Base-by-base conservation (phyloP, 352 stramenopile species). In the Globisporangium nodosum region DNA sequence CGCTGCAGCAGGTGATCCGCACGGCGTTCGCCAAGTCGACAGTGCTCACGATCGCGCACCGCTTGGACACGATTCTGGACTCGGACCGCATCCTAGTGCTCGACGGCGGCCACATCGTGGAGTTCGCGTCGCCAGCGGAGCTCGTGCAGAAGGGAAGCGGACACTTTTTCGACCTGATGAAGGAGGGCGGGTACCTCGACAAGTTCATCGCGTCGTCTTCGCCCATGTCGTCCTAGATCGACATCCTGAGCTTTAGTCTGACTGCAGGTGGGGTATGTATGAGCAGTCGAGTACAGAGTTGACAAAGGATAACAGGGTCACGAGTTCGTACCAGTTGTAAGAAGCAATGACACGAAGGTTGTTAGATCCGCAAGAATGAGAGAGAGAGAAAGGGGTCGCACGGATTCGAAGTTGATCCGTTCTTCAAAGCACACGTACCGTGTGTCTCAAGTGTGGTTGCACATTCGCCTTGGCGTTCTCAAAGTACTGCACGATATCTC, bases 1-100 rank as follows among this genome's bases (percentile, higher is more conserved):
- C 43, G 16, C 59, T 93, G 37, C 82, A 94, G 56, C 49, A 68
- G 13, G 70, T 88, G 15, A 96, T 98, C 60, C 78, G 74, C 20
- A 64, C 64, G n/a, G 74, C 74, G 11, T 99, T 99, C 56, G 91
- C 79, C 16, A 43, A 43, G 3, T 42, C 37, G 37, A 42, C 37
- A 11, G 37, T 42, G 37, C 37, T 42, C 37, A 42, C 37, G 37
- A 42, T 42, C 37, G 37, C 37, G 37, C 37, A 42, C 11, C 37
- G 37, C 11, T 11, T 42, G 5, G 37, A 42, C 37, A 42, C 37
- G 1, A 5, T 42, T 0, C 12, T 42, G 11, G 37, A 42, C 37
- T 42, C 37, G 37, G 37, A 42, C 37, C 37, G 37, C 37, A 42
- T 42, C 37, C 37, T 42, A 0, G 37, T 42, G 37, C 13, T 42